Evolutionary conservation across 2,329 filamentous ascomycete species (phyloP).

Genomic region (Zopfia rhizophila): DNA sequence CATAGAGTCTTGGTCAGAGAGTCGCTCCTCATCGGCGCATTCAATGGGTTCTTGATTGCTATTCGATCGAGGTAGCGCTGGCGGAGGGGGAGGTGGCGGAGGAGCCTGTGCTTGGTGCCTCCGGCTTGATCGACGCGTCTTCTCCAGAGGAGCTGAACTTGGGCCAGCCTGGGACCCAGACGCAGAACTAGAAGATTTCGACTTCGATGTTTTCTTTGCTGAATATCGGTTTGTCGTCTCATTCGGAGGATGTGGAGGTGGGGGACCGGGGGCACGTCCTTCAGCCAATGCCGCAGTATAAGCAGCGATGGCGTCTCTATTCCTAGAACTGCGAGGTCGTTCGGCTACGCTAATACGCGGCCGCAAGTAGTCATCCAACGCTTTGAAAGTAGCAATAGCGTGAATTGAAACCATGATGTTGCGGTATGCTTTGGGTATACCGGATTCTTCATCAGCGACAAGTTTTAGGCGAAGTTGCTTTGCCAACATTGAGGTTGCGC

Average conservation of each 20-base stretch:
- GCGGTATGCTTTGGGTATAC: conserved; percentile 85
- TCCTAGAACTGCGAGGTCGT: conserved; percentile 71
- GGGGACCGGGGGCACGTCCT: conserved; percentile 41
- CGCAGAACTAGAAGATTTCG: conserved; percentile 46
- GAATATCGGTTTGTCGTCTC: conserved; percentile 41
- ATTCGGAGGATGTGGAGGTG: conserved; percentile 48
- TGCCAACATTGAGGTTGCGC: conserved; percentile 92
- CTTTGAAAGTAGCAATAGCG: conserved; percentile 97
- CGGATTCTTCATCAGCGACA: conserved; percentile 87
- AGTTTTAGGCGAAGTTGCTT: conserved; percentile 93
- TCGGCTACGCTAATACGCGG: conserved; percentile 87
- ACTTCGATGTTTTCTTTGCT: conserved; percentile 43
- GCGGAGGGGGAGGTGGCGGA: conserved; percentile 62
- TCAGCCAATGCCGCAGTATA: conserved; percentile 77
- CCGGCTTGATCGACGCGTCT: conserved; percentile 72
- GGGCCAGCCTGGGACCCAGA: conserved; percentile 58
- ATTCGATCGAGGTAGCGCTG: conserved; percentile 51
- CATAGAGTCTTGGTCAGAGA: conserved; percentile 77
- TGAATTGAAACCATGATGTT: conserved; percentile 99
- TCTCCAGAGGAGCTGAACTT: conserved; percentile 65
- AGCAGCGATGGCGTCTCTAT: conserved; percentile 73
- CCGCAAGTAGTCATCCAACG: conserved; percentile 92
- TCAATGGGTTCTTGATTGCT: conserved; percentile 73
- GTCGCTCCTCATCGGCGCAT: conserved; percentile 89
- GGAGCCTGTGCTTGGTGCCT: conserved; percentile 61